phyloP scores from a whole-genome alignment of 129 eudicot genomes.

The Apium graveolens region DNA sequence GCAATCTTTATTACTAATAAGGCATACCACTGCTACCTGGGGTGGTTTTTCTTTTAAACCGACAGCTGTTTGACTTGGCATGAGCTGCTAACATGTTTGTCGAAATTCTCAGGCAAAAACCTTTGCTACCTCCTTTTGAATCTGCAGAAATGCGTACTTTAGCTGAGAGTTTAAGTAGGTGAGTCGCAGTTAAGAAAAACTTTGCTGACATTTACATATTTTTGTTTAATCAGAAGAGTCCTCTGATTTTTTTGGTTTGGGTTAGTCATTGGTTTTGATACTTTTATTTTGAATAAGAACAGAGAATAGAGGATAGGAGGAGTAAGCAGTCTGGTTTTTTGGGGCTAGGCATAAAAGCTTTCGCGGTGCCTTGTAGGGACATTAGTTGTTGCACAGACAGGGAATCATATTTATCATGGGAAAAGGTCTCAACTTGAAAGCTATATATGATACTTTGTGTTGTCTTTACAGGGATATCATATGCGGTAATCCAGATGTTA shows the following conservation, averaged over 20 bases:
- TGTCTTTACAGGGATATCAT: conserved; percentile 70
- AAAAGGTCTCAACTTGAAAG: background rate
- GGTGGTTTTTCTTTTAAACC: background rate
- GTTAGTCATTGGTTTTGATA: no score
- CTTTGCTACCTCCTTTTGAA: conserved; percentile 89
- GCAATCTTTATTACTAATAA: background rate
- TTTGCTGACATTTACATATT: no score
- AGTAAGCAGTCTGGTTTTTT: background rate
- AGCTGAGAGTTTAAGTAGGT: conserved; percentile 95
- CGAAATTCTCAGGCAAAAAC: conserved; percentile 49
- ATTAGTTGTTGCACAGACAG: background rate
- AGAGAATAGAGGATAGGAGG: no score
- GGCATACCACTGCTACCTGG: background rate
- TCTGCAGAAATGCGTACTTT: conserved; percentile 89
- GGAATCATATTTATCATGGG: background rate
- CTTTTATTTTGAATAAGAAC: no score
- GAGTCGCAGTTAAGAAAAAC: conserved; percentile 12
- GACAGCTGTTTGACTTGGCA: background rate
- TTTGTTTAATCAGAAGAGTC: no score
- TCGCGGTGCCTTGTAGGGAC: background rate
- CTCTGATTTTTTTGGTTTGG: no score
- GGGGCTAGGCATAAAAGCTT: no score
- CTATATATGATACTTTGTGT: background rate
- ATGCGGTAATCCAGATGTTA: conserved; percentile 92
- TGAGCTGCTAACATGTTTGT: conserved; percentile 12